Evolutionary conservation across 2,329 filamentous ascomycete genomes (phyloP).

Genomic region (Eutypa lata): DNA sequence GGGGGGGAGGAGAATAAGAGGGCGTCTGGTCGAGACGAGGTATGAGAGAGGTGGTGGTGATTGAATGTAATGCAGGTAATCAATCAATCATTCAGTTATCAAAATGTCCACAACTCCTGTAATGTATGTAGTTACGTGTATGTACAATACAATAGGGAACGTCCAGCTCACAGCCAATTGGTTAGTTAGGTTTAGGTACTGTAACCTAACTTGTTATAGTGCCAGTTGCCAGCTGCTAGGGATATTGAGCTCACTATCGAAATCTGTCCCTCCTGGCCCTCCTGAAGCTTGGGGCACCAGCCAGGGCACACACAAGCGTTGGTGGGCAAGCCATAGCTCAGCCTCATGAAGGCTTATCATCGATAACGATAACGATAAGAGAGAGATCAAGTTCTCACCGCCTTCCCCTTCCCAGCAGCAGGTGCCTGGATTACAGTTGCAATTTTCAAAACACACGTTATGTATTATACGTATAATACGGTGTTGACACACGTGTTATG

Average conservation of each 20-base stretch:
- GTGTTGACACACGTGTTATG: no score
- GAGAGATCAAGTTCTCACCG: neutral
- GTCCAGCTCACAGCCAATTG: neutral
- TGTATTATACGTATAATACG: no score
- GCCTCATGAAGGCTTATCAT: neutral
- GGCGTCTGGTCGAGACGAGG: slow-evolving; percentile 1
- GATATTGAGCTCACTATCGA: no score
- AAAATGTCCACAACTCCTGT: slow-evolving; percentile 11
- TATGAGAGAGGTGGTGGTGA: neutral
- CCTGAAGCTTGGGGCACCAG: slow-evolving; percentile 8
- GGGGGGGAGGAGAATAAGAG: neutral
- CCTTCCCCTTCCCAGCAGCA: neutral
- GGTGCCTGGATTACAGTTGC: no score
- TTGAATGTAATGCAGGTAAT: neutral
- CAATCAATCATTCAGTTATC: slow-evolving; percentile 14
- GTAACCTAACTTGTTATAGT: no score
- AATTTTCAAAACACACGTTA: no score
- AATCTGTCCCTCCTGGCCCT: slow-evolving; percentile 31
- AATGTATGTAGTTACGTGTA: no score
- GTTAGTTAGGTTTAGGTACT: neutral
- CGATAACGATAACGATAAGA: neutral
- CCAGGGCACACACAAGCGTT: no score
- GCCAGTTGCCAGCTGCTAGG: no score
- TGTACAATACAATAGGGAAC: no score
- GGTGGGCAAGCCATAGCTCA: neutral